Evolutionary conservation across 179 eudicot genomes (phyloP).

Genomic region (Corrigiola litoralis): DNA sequence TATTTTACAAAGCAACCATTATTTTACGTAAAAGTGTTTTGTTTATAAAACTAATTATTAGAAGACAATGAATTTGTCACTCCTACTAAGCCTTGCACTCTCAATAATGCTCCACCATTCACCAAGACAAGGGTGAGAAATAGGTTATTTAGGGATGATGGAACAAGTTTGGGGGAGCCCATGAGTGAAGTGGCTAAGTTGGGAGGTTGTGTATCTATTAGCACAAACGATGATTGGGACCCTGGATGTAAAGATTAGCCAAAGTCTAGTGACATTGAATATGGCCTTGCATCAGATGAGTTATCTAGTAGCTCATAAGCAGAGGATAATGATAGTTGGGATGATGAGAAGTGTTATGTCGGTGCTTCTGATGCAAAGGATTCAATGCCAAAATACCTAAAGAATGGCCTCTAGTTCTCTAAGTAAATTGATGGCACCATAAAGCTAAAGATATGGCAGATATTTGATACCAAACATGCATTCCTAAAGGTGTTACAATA

Average conservation of each 20-base stretch:
- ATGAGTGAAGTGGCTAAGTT: neutral
- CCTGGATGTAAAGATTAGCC: neutral
- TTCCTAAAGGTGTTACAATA: neutral
- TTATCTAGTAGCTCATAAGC: too few relatives aligned
- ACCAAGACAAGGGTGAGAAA: too few relatives aligned
- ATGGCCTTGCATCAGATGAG: neutral
- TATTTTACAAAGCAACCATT: too few relatives aligned
- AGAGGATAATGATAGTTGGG: neutral
- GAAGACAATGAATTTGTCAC: too few relatives aligned
- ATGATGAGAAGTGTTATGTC: neutral
- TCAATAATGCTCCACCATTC: too few relatives aligned
- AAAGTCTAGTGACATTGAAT: neutral
- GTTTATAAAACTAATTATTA: too few relatives aligned
- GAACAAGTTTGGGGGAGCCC: neutral
- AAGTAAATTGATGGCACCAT: neutral
- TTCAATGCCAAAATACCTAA: neutral
- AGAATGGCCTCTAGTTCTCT: neutral
- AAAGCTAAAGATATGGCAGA: neutral
- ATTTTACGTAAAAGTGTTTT: too few relatives aligned
- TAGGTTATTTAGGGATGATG: neutral
- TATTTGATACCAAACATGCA: neutral
- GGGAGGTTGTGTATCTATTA: neutral
- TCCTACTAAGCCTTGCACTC: too few relatives aligned
- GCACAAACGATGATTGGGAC: neutral
- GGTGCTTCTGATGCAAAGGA: neutral